phyloP scores from a whole-genome alignment of 768 basidiomycete species.

The Botryobasidium botryosum region DNA sequence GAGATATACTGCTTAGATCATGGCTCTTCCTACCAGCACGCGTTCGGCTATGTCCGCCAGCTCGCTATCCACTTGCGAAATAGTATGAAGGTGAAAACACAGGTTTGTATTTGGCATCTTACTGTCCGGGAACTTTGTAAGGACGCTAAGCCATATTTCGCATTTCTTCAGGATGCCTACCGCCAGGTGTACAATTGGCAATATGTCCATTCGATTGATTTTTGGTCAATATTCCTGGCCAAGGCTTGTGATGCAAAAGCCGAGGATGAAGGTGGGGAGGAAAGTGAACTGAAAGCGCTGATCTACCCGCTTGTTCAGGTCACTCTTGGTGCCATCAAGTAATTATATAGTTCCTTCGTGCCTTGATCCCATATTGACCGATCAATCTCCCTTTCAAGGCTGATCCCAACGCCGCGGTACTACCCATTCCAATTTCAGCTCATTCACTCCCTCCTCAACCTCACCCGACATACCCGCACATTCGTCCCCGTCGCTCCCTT shows the following conservation, averaged over 20 bases:
- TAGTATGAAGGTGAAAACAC: slow-evolving; percentile 76
- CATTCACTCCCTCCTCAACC: slow-evolving; percentile 69
- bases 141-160: background rate
- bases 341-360: slow-evolving; percentile 18
- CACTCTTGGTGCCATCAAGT: slow-evolving; percentile 85
- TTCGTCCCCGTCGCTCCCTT: slow-evolving; percentile 81
- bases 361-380: background rate
- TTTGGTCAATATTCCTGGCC: slow-evolving; percentile 82
- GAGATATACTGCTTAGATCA: slow-evolving; percentile 76
- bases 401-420: slow-evolving; percentile 79
- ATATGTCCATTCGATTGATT: slow-evolving; percentile 88
- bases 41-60: slow-evolving; percentile 89
- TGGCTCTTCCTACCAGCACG: slow-evolving; percentile 70
- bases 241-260: slow-evolving; percentile 51
- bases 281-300: slow-evolving; percentile 70
- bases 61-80: slow-evolving; percentile 84
- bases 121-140: slow-evolving; percentile 8
- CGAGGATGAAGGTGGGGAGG: slow-evolving; percentile 31
- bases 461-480: slow-evolving; percentile 64
- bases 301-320: slow-evolving; percentile 95
- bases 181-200: slow-evolving; percentile 99
- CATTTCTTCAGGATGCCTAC: slow-evolving; percentile 53
- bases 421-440: slow-evolving; percentile 93
- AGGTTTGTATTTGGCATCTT: slow-evolving; percentile 29
- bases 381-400: slow-evolving; percentile 28